phyloP scores from a whole-genome alignment of 2,329 filamentous ascomycete species.

The Aspergillus spinulosporus region DNA sequence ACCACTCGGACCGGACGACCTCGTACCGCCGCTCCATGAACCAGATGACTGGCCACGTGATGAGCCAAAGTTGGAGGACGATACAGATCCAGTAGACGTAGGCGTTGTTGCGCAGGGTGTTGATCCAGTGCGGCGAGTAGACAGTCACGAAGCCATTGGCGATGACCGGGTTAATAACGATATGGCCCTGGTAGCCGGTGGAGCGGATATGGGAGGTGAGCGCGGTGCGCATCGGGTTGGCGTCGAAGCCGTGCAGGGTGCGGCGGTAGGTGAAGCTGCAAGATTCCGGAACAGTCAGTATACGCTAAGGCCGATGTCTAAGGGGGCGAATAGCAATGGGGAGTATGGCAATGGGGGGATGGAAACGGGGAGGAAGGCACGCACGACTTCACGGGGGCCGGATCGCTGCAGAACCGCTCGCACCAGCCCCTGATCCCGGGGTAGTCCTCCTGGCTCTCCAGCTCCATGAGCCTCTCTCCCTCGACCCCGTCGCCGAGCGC shows the following conservation, averaged over 20 bases:
- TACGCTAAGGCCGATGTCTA: too few relatives aligned
- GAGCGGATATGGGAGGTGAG: conserved; percentile 40
- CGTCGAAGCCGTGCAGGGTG: conserved; percentile 33
- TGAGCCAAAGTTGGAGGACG: conserved; percentile 42
- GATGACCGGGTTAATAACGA: conserved; percentile 27
- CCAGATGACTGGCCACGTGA: conserved; percentile 42
- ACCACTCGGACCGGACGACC: conserved; percentile 34
- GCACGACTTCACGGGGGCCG: conserved; percentile 40
- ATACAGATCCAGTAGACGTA: conserved; percentile 38
- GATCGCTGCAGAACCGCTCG: conserved; percentile 38
- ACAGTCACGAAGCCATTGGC: conserved; percentile 35
- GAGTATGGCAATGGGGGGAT: neutral
- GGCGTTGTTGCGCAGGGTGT: conserved; percentile 35
- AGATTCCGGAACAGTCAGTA: neutral
- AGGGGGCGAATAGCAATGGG: too few relatives aligned
- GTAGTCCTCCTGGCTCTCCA: conserved; percentile 16
- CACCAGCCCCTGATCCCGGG: conserved; percentile 34
- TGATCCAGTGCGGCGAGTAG: conserved; percentile 43
- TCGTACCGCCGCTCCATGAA: conserved; percentile 41
- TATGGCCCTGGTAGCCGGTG: conserved; percentile 39
- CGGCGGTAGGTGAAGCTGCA: conserved; percentile 35
- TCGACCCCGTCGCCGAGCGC: neutral
- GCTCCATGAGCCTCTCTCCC: conserved; percentile 12
- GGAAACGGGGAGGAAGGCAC: conserved; percentile 5
- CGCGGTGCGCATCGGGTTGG: conserved; percentile 26